These are phyloP conservation scores for Trichoderma sp. DNA, from an alignment of 2,329 filamentous ascomycete genomes.

Conservation along the genomic window DNA sequence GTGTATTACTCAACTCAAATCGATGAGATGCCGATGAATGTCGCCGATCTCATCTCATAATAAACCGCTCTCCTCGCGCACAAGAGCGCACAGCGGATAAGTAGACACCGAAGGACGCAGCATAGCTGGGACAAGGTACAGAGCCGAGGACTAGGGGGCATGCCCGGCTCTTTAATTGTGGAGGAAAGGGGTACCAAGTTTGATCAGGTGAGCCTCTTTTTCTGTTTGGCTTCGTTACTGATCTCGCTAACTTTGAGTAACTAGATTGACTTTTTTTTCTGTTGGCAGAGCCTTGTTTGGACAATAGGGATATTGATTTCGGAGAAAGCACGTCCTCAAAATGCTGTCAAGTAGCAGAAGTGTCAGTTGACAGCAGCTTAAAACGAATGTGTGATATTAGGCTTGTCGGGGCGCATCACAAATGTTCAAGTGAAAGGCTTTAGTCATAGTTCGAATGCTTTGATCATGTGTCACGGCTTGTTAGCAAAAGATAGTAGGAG, in stretches of 20 bases:
- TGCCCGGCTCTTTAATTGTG: conserved; percentile 15
- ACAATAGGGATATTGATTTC: neutral
- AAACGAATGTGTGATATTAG: neutral
- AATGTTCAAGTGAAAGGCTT: neutral
- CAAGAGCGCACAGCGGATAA: neutral
- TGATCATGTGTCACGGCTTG: neutral
- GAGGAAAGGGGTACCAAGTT: conserved; percentile 22
- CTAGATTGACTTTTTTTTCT: conserved; percentile 3
- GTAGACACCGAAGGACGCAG: neutral
- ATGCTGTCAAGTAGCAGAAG: neutral
- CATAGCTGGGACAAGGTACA: neutral
- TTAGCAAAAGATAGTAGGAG: neutral
- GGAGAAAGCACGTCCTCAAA: no score
- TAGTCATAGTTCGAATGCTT: neutral
- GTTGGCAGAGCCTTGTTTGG: neutral
- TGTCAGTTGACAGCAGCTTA: neutral
- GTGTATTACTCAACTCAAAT: conserved; percentile 97
- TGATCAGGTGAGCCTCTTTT: conserved; percentile 19
- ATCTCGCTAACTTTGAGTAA: neutral
- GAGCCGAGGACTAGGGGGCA: conserved; percentile 13
- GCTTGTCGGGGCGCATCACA: neutral
- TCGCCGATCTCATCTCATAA: conserved; percentile 59
- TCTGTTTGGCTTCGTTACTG: neutral
- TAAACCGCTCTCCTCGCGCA: neutral
- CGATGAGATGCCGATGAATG: conserved; percentile 99